A percentile compares a stretch with the other conserved stretches of the same genome.
These are phyloP conservation scores for Scortechinia acanthostroma DNA, from an alignment of 2,329 filamentous ascomycete species.

Conservation along the genomic window DNA sequence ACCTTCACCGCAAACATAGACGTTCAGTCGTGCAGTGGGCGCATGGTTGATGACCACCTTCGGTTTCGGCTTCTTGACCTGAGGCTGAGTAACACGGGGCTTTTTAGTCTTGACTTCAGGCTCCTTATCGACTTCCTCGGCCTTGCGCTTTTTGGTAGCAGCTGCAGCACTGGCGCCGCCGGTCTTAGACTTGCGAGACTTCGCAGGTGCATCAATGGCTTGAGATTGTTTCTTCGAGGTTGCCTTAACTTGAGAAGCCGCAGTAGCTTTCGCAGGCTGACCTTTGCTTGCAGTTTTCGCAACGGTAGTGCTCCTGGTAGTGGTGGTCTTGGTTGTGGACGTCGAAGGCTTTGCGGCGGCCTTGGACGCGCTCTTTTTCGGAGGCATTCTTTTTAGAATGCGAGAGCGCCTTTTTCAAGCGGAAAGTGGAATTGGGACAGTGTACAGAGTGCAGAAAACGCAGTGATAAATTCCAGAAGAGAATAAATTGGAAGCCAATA, in stretches of 20 bases:
- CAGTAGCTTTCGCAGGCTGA: background rate
- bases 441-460: too few relatives aligned
- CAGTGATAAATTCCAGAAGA: too few relatives aligned
- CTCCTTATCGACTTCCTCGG: background rate
- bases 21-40: conserved; percentile 33
- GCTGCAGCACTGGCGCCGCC: background rate
- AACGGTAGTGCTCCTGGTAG: background rate
- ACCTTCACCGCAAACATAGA: conserved; percentile 54
- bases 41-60: conserved; percentile 1
- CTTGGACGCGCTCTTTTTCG: background rate
- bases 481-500: background rate
- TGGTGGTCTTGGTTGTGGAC: background rate
- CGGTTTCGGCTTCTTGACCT: background rate
- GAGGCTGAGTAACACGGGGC: background rate
- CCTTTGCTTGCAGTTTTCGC: background rate
- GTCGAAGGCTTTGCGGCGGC: background rate
- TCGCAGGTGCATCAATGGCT: background rate
- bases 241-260: background rate
- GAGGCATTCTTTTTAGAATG: background rate
- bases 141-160: conserved; percentile 2
- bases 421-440: too few relatives aligned
- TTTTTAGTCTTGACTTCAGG: background rate
- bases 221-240: too few relatives aligned
- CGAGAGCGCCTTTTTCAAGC: background rate
- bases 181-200: background rate